Evolutionary conservation across 306 rosid species (phyloP).

Genomic region (Echinosophora koreensis): DNA sequence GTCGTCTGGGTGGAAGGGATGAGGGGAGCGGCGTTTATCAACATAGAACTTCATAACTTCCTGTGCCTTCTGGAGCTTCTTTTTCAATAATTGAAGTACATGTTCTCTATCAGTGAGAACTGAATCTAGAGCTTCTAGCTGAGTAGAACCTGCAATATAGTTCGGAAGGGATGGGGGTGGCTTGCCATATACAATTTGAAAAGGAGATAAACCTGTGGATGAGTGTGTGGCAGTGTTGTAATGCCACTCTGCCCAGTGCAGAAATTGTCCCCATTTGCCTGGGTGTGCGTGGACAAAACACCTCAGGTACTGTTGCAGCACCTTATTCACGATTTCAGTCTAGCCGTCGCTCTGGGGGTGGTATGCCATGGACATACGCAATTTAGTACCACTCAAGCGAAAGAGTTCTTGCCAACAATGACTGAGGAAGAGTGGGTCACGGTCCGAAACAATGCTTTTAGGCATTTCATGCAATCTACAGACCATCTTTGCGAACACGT

Average conservation of each 20-base stretch:
- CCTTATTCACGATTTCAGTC: background rate
- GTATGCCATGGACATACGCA: background rate
- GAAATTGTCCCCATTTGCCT: background rate
- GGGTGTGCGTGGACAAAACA: background rate
- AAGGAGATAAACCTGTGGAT: background rate
- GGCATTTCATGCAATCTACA: background rate
- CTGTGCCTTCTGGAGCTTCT: no score
- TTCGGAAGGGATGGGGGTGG: background rate
- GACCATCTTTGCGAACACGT: background rate
- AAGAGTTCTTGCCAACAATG: background rate
- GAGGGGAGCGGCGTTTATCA: no score
- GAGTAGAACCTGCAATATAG: background rate
- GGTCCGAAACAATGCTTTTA: background rate
- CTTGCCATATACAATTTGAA: background rate
- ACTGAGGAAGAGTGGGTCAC: background rate
- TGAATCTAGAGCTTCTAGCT: no score
- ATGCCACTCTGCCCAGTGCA: background rate
- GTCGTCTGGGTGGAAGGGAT: background rate
- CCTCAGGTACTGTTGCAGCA: background rate
- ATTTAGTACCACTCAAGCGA: background rate
- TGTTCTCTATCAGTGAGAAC: no score
- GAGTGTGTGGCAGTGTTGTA: background rate
- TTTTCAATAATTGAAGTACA: no score
- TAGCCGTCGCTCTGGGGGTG: background rate
- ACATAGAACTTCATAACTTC: no score